Evolutionary conservation across 805 yeast genomes (phyloP), one percentile per base, ranked within the genome.

Genomic region (Cyberlindnera veronae): DNA sequence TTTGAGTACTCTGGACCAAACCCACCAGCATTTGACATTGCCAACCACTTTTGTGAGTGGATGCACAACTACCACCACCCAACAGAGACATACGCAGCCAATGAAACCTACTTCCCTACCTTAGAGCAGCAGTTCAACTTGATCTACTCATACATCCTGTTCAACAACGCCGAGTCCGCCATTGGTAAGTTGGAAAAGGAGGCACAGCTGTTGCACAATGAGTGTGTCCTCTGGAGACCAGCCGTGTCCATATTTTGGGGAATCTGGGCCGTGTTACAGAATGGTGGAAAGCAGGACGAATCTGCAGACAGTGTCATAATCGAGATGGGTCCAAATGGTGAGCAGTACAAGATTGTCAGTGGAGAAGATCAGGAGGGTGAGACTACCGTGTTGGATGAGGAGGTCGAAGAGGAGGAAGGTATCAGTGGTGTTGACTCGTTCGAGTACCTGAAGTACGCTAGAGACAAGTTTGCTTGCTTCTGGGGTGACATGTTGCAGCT

Each of bases 31-130:
- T 87, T 72, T 58, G 99, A 93, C 60, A 76, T 93, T 41, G 90
- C 90, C 12, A 90, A 93, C 61, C 99, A 93, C 66, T 85, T 93
- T 51, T 76, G 85, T 49, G 99, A 91, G 66, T 91, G 99, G 99
- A 93, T 90, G 97, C 75, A 87, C 35, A 88, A 93, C 66, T 93
- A 91, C 59, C 86, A 83, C 55, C 55, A 57, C 37, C 69, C 77
- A 1, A 44, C 52, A 1, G 32, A 36, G 18, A 38, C 57, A 4
- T 77, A 83, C 58, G 74, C 63, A 41, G 66, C 84, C 28, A 34
- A 34, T n/a, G 70, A 75, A 51, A 64, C 71, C 11, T 63, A 66
- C 28, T 93, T 74, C 62, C 99, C 99, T 9, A 66, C 69, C 12
- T 67, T 69, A 45, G 77, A 78, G 32, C 83, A 89, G 58, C 81